Base-by-base conservation (phyloP, 768 basidiomycete species). In the Leucocoprinus sp. region DNA sequence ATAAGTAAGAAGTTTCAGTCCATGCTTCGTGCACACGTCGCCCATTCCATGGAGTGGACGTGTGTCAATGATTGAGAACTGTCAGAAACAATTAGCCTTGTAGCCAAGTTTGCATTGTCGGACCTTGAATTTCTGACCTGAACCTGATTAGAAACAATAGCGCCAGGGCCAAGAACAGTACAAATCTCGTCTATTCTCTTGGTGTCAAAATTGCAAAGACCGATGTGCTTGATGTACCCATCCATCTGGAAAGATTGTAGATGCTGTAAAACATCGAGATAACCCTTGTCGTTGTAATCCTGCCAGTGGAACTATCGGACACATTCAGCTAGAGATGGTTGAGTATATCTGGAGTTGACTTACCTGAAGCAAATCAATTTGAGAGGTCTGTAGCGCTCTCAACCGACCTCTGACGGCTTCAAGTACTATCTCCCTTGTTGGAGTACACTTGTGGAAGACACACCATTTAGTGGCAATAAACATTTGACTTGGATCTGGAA, bases 381-480 rank as follows among this genome's bases (percentile, higher is more conserved):
- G 64, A 35, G 59, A 61, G 0, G 70, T 68, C 36, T 70, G 71
- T 74, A 82, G 84, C 21, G 81, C 76, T 31, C 68, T 66, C 61
- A 82, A 70, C 35, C 85, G 78, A 54, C 87, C 82, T 48, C 72
- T 69, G 7, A 89, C 71, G 11, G 76, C 80, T n/a, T 68, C 71
- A 55, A 79, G 69, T 44, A 87, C 84, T 43, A 71, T 62, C 23
- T 68, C 60, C 6, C 73, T 76, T 5, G 81, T 72, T 1, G 74
- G 65, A 8, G 60, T 57, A 8, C 67, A 65, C 27, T 63, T 63
- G 45, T 72, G 68, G 66, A 89, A 89, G 18, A 88, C 75, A 60
- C 85, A 89, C 86, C 85, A 92, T 58, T 92, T 92, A 2, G 90
- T 92, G 1, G 82, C 85, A 34, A 85, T 83, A 19, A 90, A 50